Conservation (phyloP, 306 rosid species). For the Lathyrus oleraceus region DNA sequence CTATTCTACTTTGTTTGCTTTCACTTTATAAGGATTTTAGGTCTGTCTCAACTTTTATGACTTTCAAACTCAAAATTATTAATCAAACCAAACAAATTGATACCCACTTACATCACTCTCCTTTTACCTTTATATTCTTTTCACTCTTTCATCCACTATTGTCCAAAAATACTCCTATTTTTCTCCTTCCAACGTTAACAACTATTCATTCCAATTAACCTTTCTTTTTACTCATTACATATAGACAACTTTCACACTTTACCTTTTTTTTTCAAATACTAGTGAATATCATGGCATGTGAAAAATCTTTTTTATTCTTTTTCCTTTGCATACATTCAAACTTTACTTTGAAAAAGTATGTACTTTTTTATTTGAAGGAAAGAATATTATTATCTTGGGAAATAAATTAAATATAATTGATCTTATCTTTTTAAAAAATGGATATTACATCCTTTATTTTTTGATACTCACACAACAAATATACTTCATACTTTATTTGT, state of each 20-base stretch:
- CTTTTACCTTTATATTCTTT: constrained; percentile 5
- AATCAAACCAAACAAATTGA: constrained; percentile 39
- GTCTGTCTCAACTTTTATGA: constrained; percentile 46
- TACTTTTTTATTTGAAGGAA: not conserved
- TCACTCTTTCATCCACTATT: constrained; percentile 32
- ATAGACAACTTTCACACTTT: not conserved
- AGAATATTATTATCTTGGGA: not conserved
- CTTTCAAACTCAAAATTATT: constrained; percentile 34
- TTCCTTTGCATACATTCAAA: not conserved
- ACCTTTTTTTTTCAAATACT: not conserved
- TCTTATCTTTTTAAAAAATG: not conserved
- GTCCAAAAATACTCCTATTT: constrained; percentile 1
- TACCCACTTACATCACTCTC: constrained; percentile 25
- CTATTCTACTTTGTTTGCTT: constrained; percentile 17
- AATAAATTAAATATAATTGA: not conserved
- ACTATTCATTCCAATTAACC: constrained; percentile 4
- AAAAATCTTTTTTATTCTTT: not conserved
- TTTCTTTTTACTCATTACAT: not conserved
- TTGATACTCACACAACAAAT: not conserved
- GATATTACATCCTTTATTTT: not conserved
- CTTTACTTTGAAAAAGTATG: not conserved
- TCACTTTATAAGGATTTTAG: constrained; percentile 42
- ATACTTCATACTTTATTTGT: not conserved
- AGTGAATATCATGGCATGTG: not conserved
- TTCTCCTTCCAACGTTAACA: constrained; percentile 4